Base-by-base conservation (phyloP, 1,284 basidiomycete species). In the Calocybe gambosa region DNA sequence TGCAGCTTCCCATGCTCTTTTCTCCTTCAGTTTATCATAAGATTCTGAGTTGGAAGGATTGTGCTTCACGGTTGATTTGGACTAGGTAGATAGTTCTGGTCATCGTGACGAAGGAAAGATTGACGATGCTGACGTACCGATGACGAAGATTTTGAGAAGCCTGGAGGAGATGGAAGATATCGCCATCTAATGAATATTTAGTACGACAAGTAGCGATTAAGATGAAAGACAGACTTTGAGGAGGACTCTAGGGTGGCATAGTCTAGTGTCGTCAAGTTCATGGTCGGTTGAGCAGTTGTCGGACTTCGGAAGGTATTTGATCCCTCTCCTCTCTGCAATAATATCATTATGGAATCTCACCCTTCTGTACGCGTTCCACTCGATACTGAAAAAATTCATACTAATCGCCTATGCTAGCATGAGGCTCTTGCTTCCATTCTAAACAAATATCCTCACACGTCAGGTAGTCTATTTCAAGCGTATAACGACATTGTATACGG, bases 1-100 rank as follows among this genome's bases (percentile, higher is more conserved):
- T 31, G 91, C 91, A 43, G 92, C 71, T 53, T 93, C 90, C 89
- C 92, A 92, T 45, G 92, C 91, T 36, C 90, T 80, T 58, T 80
- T 82, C 53, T 83, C 76, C 62, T 91, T 91, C 51, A 93, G 70
- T 21, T 69, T 62, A 51, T 82, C 77, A 53, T 86, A 80, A 1
- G 78, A 76, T 19, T 70, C 67, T 0, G 72, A 54, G 0, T 67
- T 57, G 0, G 63, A 58, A 0, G 69, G 50, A 0, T 65, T 50
- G 5, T 67, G 59, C 50, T 76, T 80, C 16, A 62, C 57, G 5
- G 66, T 57, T 10, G 62, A 57, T 53, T 68, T 75, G 25, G 69
- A 63, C 72, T 78, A 55, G 20, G 25, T 26, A 15, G 21, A 29
- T 7, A 12, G 4, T 18, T n/a, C 35, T 39, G 5, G 37, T 37